Base-by-base conservation (phyloP, 1,284 basidiomycete species). In the Apiotrichum mycotoxinovorans region DNA sequence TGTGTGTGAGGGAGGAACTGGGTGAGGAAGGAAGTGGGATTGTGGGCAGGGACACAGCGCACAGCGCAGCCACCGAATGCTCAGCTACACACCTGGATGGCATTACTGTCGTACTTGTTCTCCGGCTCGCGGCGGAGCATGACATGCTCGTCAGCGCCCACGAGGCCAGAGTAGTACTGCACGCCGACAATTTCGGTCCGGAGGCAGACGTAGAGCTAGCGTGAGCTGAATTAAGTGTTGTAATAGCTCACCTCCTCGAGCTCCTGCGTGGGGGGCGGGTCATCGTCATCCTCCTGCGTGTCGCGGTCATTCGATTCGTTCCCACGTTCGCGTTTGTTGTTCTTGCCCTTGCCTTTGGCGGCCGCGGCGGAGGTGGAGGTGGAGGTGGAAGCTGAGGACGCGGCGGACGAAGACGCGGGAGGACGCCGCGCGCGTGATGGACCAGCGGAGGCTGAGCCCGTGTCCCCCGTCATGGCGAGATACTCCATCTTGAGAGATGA, bases 81-180 rank as follows among this genome's bases (percentile, higher is more conserved):
- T 17, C n/a, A 23, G 41, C 8, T 12, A 22, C 41, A 42, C 22
- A 67, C 65, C 63, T 66, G 64, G 12, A 63, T 52, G 20, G 69
- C 79, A 51, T 76, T 87, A 82, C 78, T 74, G 64, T 91, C 89
- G 64, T 85, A 87, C 57, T 56, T 63, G 69, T 91, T 91, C 0
- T 73, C 58, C 0, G 88, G 87, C 67, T 92, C 83, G 58, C 89
- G 78, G 3, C 83, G 75, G 0, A 92, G 79, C 44, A 80, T 75
- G n/a, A 92, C 89, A 72, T 89, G 82, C 72, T 92, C 89, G 44
- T 86, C 87, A 1, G 81, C 72, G 4, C 85, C 88, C 38, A 91
- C 90, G 51, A 91, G 68, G 38, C 89, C 88, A 84, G 43, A n/a
- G 67, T 92, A 92, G 69, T 92, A 89, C 68, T 89, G 88, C 14